Conservation (phyloP, 2,329 filamentous ascomycete genomes). For the Neopestalotiopsis clavispora region DNA sequence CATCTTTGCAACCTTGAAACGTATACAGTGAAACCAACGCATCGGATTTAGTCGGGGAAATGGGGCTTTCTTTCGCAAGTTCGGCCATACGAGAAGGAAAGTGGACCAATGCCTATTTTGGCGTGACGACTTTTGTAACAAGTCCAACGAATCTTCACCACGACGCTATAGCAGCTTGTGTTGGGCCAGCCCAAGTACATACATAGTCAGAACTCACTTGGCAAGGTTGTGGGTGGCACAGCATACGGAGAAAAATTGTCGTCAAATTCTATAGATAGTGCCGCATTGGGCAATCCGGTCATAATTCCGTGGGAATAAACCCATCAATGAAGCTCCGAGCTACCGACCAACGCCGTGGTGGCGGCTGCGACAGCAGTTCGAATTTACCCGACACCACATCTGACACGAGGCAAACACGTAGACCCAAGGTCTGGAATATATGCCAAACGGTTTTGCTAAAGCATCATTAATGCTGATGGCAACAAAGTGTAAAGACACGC, state of each 20-base stretch:
- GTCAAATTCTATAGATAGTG: background rate
- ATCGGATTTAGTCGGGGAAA: background rate
- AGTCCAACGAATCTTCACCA: background rate
- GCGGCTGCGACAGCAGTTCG: background rate
- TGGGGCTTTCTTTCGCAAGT: background rate
- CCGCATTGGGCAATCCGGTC: background rate
- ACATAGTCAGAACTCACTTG: too few species aligned
- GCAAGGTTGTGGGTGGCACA: background rate
- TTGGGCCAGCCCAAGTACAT: too few species aligned
- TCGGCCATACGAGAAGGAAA: background rate
- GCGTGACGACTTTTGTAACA: background rate
- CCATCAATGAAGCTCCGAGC: background rate
- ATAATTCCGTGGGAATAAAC: background rate
- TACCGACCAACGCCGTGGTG: background rate
- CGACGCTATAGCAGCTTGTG: too few species aligned
- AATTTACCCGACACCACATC: slow-evolving; percentile 1
- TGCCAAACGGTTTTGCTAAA: background rate
- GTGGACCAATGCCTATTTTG: background rate
- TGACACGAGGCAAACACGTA: background rate
- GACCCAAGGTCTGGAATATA: background rate
- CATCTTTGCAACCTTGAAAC: background rate
- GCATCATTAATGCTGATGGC: background rate
- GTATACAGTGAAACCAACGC: background rate
- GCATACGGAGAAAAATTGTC: background rate
- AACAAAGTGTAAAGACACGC: background rate